These are phyloP conservation scores for Albizia julibrissin DNA, from an alignment of 306 rosid genomes.

Conservation along the genomic window DNA sequence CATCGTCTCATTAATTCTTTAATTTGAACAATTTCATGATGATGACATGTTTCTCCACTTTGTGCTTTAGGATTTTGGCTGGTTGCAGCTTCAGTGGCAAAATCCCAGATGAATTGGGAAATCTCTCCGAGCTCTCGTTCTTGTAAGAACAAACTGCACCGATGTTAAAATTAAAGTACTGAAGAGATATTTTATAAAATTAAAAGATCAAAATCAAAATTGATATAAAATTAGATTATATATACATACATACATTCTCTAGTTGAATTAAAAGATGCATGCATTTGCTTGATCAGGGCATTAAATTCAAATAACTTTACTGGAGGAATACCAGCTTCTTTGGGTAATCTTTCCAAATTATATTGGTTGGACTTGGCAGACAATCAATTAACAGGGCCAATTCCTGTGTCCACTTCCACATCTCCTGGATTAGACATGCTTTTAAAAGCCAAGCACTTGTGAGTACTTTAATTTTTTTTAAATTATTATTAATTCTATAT, in stretches of 20 bases:
- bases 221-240: too few species aligned
- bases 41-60: constrained; percentile 2
- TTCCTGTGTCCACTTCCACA: constrained; percentile 68
- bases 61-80: constrained; percentile 74
- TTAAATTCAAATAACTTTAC: constrained; percentile 79
- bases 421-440: constrained; percentile 82
- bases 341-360: constrained; percentile 87
- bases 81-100: constrained; percentile 85
- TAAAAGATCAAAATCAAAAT: neutral
- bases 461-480: constrained; percentile 34
- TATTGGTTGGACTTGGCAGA: constrained; percentile 91
- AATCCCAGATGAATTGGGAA: constrained; percentile 80
- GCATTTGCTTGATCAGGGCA: constrained; percentile 59
- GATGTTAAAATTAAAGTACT: too few species aligned
- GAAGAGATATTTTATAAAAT: too few species aligned
- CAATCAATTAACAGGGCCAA: constrained; percentile 65
- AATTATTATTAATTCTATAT: neutral
- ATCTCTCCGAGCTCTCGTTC: constrained; percentile 72
- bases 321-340: constrained; percentile 76
- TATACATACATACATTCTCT: too few species aligned
- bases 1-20: neutral
- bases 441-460: constrained; percentile 84
- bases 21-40: neutral
- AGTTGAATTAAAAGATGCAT: neutral
- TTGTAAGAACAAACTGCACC: constrained; percentile 55